Evolutionary conservation across 2,329 filamentous ascomycete genomes (phyloP), one percentile per base, ranked within the genome.

Genomic region (Pseudogymnoascus sp.): DNA sequence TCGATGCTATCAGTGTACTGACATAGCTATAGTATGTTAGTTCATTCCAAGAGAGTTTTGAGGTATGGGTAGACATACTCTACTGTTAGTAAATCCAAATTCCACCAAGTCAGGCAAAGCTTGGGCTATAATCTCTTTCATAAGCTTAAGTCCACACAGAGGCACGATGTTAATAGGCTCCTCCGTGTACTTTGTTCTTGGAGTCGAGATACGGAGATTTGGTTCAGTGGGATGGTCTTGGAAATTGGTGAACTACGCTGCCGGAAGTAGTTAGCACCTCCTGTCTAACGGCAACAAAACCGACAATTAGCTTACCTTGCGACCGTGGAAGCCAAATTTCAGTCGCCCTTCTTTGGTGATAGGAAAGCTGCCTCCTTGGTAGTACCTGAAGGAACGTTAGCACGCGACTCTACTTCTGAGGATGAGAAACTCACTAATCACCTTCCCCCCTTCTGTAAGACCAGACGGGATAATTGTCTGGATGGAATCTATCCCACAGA

Each of bases 401-500:
- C 11, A 39, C 11, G 36, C 36, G 36, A 39, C 36, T 7, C 25
- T 28, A 6, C 36, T 39, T 39, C 36, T 16, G 4, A 16, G 14
- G 36, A 39, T 6, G 36, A n/a, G 14, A 39, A n/a, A 39, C 36
- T 16, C 36, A 39, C 36, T 39, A 14, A 16, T 39, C 36, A 39
- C 36, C 36, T 39, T 39, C 36, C 5, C 36, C 36, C 36, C 36
- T 39, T 16, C 36, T n/a, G 3, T 39, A 39, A 6, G 36, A 39
- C 36, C 14, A 39, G 36, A 74, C 71, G 1, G 76, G 75, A 57
- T 75, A 77, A 13, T 71, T 73, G 4, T 74, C 70, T 1, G 74
- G 73, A 11, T 69, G 64, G 62, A 74, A 77, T 25, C 69, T 73
- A 2, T 73, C 63, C 71, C 74, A 74, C 1, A 78, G 69, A 43